Evolutionary conservation across 2,329 filamentous ascomycete genomes (phyloP), one percentile per base, ranked within the genome.

Genomic region (Alternaria panax): DNA sequence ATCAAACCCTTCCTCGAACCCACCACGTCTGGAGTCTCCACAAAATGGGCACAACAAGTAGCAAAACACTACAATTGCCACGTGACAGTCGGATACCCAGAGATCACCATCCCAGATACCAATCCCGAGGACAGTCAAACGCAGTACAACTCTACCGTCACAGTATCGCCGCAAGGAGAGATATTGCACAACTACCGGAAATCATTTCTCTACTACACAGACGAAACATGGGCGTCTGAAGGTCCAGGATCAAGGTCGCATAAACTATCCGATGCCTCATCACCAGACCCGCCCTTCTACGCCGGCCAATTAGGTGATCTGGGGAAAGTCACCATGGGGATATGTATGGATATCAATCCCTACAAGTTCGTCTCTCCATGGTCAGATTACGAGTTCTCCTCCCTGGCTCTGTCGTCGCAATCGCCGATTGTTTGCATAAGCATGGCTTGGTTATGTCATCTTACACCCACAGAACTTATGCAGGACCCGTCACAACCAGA

Each of bases 381-480:
- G 79, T 80, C 80, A 2, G 82, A 79, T 4, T 89, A 85, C 71
- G 87, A 90, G 67, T 87, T 80, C 65, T 82, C 77, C 1, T 84
- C 80, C 24, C 87, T 91, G 42, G 80, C 89, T 6, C 73, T 92
- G 0, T 78, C 86, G 1, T 78, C 79, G 0, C 70, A 82, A 0
- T 85, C 89, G 0, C 86, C 87, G 14, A 63, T 93, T 0, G 87
- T 92, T 2, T 86, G 93, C 32, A 66, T 94, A 0, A 87, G 86
- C 4, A 93, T 93, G 91, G 90, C 92, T 0, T 94, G 91, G 91
- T 80, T 91, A 30, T 92, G 90, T 16, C 72, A 80, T 27, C 73
- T 86, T 24, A 2, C 81, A 75, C 55, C 87, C 82, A 61, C 84
- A 81, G 68, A 82, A 76, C 1, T 81, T 69, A 18, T 57, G 59